A percentile compares a stretch with the other conserved stretches of the same genome.
Conservation (phyloP, 257 asterid species). For the Solanum raphanifolium region DNA sequence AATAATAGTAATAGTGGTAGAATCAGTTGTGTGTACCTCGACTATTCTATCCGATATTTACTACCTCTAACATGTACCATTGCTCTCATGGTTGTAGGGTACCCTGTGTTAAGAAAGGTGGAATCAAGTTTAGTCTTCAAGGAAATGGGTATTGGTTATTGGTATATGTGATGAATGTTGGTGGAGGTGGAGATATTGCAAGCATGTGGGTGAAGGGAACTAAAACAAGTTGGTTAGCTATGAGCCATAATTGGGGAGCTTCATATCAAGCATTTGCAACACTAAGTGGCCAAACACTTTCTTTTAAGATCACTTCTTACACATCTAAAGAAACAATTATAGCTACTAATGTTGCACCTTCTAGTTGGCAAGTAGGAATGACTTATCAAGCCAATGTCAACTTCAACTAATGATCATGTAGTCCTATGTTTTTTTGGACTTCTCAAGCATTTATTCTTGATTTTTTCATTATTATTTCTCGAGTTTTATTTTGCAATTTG, state of each 20-base stretch:
- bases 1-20: neutral
- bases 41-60: neutral
- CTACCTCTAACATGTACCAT: neutral
- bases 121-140: slow-evolving; percentile 49
- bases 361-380: slow-evolving; percentile 50
- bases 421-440: neutral
- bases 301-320: slow-evolving; percentile 55
- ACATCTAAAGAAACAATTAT: slow-evolving; percentile 39
- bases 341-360: slow-evolving; percentile 57
- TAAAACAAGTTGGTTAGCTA: slow-evolving; percentile 64
- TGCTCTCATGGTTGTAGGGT: slow-evolving; percentile 27
- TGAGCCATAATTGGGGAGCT: slow-evolving; percentile 98
- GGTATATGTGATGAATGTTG: slow-evolving; percentile 75
- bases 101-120: slow-evolving; percentile 39
- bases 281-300: slow-evolving; percentile 60
- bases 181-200: slow-evolving; percentile 58
- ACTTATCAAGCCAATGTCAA: slow-evolving; percentile 38
- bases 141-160: slow-evolving; percentile 83
- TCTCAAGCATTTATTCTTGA: neutral
- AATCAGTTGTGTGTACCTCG: neutral
- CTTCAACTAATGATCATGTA: slow-evolving; percentile 37
- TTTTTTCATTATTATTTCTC: neutral
- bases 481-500: neutral
- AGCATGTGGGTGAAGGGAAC: slow-evolving; percentile 68
- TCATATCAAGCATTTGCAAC: slow-evolving; percentile 69